Evolutionary conservation across 75 land plant genomes (phyloP).

Genomic region (Chamaecyparis obtusa): DNA sequence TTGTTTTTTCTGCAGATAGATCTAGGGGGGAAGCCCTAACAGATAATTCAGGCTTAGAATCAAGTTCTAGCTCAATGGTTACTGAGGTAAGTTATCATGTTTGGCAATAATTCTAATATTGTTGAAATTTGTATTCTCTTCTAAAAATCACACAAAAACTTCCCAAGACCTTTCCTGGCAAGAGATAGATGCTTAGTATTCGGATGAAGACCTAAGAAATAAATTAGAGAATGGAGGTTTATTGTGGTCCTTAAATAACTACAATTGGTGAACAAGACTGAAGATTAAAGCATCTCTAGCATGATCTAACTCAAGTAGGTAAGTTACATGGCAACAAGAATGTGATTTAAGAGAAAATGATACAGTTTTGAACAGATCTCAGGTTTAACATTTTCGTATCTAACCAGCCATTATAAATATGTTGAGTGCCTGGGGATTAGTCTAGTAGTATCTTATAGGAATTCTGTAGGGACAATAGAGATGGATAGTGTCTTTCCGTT

Average conservation of each 20-base stretch:
- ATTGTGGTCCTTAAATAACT: not conserved
- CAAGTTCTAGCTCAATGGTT: not conserved
- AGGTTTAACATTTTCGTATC: not conserved
- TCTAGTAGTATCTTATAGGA: not conserved
- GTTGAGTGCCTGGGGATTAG: not conserved
- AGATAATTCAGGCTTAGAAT: not conserved
- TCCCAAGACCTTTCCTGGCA: not conserved
- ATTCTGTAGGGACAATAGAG: no score
- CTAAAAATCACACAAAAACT: not conserved
- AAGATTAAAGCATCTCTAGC: not conserved
- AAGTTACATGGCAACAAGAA: not conserved
- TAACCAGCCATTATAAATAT: not conserved
- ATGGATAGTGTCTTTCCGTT: no score
- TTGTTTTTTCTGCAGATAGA: conserved; percentile 8
- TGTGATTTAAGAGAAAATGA: not conserved
- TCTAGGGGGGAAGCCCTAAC: not conserved
- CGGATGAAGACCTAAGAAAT: not conserved
- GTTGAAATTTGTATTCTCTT: not conserved
- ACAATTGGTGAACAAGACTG: not conserved
- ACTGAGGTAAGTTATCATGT: not conserved
- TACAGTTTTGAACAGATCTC: not conserved
- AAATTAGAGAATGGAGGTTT: not conserved
- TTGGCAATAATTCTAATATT: not conserved
- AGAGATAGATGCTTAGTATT: not conserved
- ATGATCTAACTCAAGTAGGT: not conserved